Base-by-base conservation (phyloP, 164 flowering plant genomes). In the Hamamelis virginiana region DNA sequence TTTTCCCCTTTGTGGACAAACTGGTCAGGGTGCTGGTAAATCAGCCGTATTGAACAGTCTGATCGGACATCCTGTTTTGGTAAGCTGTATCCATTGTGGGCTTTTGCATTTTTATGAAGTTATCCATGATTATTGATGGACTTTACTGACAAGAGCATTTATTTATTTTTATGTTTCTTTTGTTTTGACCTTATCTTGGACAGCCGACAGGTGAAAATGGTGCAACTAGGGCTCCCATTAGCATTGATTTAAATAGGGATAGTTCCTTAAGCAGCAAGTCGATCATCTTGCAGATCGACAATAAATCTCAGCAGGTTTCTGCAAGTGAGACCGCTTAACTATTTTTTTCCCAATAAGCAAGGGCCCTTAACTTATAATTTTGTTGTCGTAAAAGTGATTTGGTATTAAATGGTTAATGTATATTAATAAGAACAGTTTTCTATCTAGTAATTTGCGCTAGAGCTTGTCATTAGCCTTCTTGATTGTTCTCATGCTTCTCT, bases 151-250 rank as follows among this genome's bases (percentile, higher is more conserved):
- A 55, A 55, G 27, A 19, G 59, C 22, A 55, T 22, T 12, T 9
- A 22, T 11, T 25, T 22, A 26, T 47, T 59, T 58, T 71, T 1
- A 64, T 13, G 26, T 47, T 65, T 16, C 53, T 13, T 52, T 58
- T 13, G 51, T 59, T 45, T n/a, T 9, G 44, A 5, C 46, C 22
- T 25, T 48, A 5, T 65, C 51, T 55, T 55, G 22, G 27, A 55
- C 85, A 96, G 99, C 99, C 99, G 71, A 96, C 99, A 53, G 99
- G 99, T 73, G 99, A 93, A 82, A 91, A 92, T 85, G 99, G 99
- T 66, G 99, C 99, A 38, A 96, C 99, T 58, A 87, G 97, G 26
- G 97, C 96, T 74, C 98, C 99, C 27, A 96, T 96, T 68, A 70
- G 85, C 74, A 80, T 96, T 74, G 97, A 90, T 64, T 73, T 96